Percentiles rank a stretch among this genome's conserved stretches.
These are phyloP conservation scores for Sporothrix luriei DNA, from an alignment of 2,329 filamentous ascomycete genomes.

Conservation along the genomic window DNA sequence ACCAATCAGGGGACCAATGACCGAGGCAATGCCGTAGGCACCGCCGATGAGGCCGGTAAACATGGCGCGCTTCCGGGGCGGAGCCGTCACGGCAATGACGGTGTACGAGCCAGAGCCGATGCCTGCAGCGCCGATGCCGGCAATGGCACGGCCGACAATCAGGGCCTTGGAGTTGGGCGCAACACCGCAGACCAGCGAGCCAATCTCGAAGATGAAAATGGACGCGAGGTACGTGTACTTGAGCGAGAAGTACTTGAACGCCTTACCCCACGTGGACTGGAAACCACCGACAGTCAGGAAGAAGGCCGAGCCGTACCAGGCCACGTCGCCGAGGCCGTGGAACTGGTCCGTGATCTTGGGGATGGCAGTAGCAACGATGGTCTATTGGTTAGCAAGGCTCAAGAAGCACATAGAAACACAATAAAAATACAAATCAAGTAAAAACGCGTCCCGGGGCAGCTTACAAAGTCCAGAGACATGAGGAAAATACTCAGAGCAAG, in stretches of 20 bases:
- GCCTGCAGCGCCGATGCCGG: constrained; percentile 52
- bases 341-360: constrained; percentile 59
- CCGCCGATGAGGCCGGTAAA: constrained; percentile 35
- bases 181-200: constrained; percentile 55
- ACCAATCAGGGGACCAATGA: constrained; percentile 39
- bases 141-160: constrained; percentile 56
- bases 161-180: constrained; percentile 53
- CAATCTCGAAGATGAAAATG: constrained; percentile 58
- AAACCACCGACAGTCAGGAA: constrained; percentile 53
- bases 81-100: constrained; percentile 44
- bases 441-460: constrained; percentile 25
- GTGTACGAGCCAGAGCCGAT: constrained; percentile 45
- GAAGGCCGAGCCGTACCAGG: constrained; percentile 63
- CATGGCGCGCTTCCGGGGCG: constrained; percentile 41
- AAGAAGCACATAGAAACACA: not conserved
- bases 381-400: constrained; percentile 39
- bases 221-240: constrained; percentile 53
- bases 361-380: constrained; percentile 60
- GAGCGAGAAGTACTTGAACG: constrained; percentile 56
- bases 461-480: constrained; percentile 53
- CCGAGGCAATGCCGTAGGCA: constrained; percentile 40
- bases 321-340: constrained; percentile 55
- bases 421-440: not conserved
- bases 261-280: constrained; percentile 53
- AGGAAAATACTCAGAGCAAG: constrained; percentile 54